phyloP scores from a whole-genome alignment of 2,329 filamentous ascomycete species.

The Periconia sp. region DNA sequence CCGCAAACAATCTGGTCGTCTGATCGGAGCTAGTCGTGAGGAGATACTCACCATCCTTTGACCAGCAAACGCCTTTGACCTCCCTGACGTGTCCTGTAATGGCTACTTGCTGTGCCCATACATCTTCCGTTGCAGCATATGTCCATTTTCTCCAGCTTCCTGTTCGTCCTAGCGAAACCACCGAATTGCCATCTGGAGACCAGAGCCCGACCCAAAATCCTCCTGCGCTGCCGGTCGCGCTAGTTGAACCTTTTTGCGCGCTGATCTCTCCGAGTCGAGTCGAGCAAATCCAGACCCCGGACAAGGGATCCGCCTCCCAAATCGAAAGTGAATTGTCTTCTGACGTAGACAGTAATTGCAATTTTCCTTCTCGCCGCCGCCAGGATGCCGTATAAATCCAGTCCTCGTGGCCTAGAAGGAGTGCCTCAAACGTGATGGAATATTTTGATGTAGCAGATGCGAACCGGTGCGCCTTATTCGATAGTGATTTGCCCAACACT shows the following conservation, averaged over 20 bases:
- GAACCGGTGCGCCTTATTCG: slow-evolving; percentile 86
- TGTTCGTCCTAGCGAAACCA: slow-evolving; percentile 83
- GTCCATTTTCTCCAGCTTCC: slow-evolving; percentile 92
- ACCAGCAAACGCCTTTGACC: slow-evolving; percentile 83
- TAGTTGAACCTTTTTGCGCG: slow-evolving; percentile 91
- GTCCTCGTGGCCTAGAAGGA: slow-evolving; percentile 93
- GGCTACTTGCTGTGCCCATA: slow-evolving; percentile 76
- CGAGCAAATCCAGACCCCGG: slow-evolving; percentile 87
- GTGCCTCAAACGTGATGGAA: slow-evolving; percentile 87
- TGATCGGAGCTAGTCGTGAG: slow-evolving; percentile 90
- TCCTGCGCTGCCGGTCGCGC: slow-evolving; percentile 91
- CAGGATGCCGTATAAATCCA: slow-evolving; percentile 94
- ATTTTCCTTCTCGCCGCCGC: slow-evolving; percentile 58
- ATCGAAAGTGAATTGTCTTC: slow-evolving; percentile 94
- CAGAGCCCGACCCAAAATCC: slow-evolving; percentile 97
- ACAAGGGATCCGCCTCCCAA: slow-evolving; percentile 82
- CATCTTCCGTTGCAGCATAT: slow-evolving; percentile 60
- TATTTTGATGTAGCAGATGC: slow-evolving; percentile 62
- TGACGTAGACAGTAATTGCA: slow-evolving; percentile 83
- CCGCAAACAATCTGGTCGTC: slow-evolving; percentile 82
- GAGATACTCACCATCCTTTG: slow-evolving; percentile 77
- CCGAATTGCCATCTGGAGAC: slow-evolving; percentile 73
- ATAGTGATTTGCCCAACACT: slow-evolving; percentile 70
- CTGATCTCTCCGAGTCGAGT: slow-evolving; percentile 91
- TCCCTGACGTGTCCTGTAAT: slow-evolving; percentile 82